Conservation (phyloP, 2,329 filamentous ascomycete genomes). For the Arthrobotrys musiformis region DNA sequence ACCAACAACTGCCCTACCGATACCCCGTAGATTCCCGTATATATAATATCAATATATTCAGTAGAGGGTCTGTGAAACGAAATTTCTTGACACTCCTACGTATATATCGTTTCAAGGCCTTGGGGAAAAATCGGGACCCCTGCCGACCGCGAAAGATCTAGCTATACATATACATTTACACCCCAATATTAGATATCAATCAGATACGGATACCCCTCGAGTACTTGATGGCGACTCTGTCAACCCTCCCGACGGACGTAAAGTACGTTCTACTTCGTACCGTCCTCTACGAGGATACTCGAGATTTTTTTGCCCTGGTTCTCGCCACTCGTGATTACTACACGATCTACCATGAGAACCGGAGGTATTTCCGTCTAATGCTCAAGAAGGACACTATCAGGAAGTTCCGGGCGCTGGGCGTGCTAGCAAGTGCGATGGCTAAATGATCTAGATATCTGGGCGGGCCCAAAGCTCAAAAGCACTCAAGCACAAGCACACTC, state of each 20-base stretch:
- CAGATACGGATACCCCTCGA: too few species aligned
- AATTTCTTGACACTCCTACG: too few species aligned
- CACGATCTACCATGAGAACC: constrained; percentile 15
- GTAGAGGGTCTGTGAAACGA: too few species aligned
- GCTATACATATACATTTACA: too few species aligned
- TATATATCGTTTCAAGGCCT: too few species aligned
- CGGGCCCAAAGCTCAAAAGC: background rate
- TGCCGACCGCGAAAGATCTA: too few species aligned
- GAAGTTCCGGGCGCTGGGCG: background rate
- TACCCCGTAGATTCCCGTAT: too few species aligned
- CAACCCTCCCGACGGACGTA: constrained; percentile 26
- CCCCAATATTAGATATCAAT: background rate
- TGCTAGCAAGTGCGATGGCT: background rate
- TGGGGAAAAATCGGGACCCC: too few species aligned
- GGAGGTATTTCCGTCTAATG: constrained; percentile 37
- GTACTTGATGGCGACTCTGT: constrained; percentile 29
- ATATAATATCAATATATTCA: too few species aligned
- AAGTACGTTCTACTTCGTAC: constrained; percentile 30
- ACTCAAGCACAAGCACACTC: background rate
- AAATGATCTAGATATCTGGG: constrained; percentile 2
- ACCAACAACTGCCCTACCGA: too few species aligned
- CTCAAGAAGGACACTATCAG: constrained; percentile 19
- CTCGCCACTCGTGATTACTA: constrained; percentile 31
- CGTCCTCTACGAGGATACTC: constrained; percentile 1
- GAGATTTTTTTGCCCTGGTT: constrained; percentile 4